A percentile compares a stretch with the other conserved stretches of the same genome.
These are phyloP conservation scores for Pneumocystis carinii DNA, from an alignment of 1,139 yeast genomes.

Conservation along the genomic window DNA sequence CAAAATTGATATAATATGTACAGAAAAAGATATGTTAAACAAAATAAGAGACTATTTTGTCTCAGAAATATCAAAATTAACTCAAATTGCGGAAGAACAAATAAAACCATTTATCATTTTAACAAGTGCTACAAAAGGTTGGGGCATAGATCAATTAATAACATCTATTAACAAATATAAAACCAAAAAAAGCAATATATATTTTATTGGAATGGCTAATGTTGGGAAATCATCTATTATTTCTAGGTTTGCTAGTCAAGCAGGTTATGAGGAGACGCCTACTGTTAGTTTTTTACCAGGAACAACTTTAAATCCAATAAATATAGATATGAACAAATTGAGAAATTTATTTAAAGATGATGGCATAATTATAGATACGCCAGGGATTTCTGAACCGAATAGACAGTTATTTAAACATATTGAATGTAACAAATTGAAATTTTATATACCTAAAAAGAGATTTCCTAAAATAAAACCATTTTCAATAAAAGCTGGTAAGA, in stretches of 20 bases:
- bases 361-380: not conserved
- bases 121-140: not conserved
- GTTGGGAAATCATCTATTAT: not conserved
- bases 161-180: not conserved
- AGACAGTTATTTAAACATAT: not conserved
- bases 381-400: not conserved
- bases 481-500: not conserved
- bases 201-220: not conserved
- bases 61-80: not conserved
- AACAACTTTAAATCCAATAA: not conserved
- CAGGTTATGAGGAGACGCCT: not conserved
- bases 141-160: not conserved
- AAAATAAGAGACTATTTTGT: not conserved
- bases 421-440: not conserved
- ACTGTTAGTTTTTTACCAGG: not conserved
- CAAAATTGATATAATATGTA: not conserved
- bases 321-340: not conserved
- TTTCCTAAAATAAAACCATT: not conserved
- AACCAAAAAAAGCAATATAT: not conserved
- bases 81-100: not conserved
- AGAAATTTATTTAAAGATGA: not conserved
- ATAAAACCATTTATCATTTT: not conserved
- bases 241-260: not conserved
- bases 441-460: not conserved
- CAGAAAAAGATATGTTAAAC: not conserved